phyloP scores from a whole-genome alignment of 1,139 yeast genomes.

The Arxiozyma bovina region DNA sequence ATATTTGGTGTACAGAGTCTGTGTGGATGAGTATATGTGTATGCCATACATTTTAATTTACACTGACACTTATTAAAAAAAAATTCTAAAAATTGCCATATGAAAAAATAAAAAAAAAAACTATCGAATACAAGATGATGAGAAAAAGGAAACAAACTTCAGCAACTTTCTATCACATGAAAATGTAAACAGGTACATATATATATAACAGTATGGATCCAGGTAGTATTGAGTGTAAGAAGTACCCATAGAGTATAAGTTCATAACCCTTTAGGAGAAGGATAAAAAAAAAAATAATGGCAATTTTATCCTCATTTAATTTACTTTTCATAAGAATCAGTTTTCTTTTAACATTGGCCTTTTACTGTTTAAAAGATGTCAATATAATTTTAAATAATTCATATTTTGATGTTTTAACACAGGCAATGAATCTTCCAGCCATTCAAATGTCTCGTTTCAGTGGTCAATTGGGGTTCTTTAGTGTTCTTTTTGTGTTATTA shows the following conservation, averaged over 20 bases:
- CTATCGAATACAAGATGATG: no score
- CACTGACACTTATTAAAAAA: no score
- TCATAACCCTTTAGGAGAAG: background rate
- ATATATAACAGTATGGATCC: background rate
- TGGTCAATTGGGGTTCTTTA: conserved; percentile 46
- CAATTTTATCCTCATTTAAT: conserved; percentile 45
- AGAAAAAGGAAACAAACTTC: no score
- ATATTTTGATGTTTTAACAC: conserved; percentile 41
- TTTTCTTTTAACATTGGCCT: conserved; percentile 40
- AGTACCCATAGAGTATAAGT: background rate
- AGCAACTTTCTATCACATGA: background rate
- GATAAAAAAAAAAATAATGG: conserved; percentile 35
- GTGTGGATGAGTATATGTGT: no score
- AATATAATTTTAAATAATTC: conserved; percentile 37
- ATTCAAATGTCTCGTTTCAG: conserved; percentile 37
- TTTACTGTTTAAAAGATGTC: conserved; percentile 38
- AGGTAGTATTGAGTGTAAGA: background rate
- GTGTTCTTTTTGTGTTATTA: conserved; percentile 37
- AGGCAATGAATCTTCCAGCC: conserved; percentile 31
- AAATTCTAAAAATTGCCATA: no score
- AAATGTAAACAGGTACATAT: no score
- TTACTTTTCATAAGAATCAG: conserved; percentile 43
- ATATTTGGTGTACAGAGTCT: no score
- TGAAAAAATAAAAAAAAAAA: no score
- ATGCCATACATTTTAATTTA: no score